phyloP scores from a whole-genome alignment of 2,329 filamentous ascomycete species.

The Nemania serpens region DNA sequence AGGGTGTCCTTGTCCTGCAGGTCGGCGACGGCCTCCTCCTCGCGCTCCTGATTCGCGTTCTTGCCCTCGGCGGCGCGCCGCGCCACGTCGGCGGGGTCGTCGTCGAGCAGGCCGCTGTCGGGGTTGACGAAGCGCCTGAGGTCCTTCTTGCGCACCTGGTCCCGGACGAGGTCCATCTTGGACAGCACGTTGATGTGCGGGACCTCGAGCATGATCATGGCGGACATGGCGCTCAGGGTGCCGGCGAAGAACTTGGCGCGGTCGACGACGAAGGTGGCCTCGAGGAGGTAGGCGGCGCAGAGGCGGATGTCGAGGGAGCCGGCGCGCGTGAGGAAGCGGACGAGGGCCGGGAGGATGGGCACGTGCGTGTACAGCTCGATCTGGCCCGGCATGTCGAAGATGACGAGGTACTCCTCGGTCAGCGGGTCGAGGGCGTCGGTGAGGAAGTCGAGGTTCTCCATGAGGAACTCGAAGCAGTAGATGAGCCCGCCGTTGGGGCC shows the following conservation, averaged over 20 bases:
- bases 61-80: conserved; percentile 43
- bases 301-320: conserved; percentile 87
- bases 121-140: conserved; percentile 89
- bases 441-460: conserved; percentile 76
- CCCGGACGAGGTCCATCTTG: conserved; percentile 97
- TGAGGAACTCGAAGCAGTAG: conserved; percentile 73
- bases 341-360: conserved; percentile 83
- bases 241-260: conserved; percentile 97
- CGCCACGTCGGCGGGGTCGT: conserved; percentile 67
- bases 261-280: conserved; percentile 94
- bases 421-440: conserved; percentile 72
- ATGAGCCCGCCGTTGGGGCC: conserved; percentile 78
- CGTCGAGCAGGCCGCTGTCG: conserved; percentile 79
- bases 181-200: conserved; percentile 95
- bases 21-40: conserved; percentile 60
- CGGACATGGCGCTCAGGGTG: conserved; percentile 94
- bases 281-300: conserved; percentile 91
- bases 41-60: conserved; percentile 32
- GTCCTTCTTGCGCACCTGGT: conserved; percentile 83
- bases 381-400: conserved; percentile 98
- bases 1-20: conserved; percentile 69
- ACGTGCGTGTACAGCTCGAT: conserved; percentile 99
- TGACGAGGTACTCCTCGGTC: conserved; percentile 94
- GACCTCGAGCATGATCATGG: conserved; percentile 98
- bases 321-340: conserved; percentile 77